Evolutionary conservation across 192 early-diverging fungal species (phyloP).

Genomic region (Coemansia sp.): DNA sequence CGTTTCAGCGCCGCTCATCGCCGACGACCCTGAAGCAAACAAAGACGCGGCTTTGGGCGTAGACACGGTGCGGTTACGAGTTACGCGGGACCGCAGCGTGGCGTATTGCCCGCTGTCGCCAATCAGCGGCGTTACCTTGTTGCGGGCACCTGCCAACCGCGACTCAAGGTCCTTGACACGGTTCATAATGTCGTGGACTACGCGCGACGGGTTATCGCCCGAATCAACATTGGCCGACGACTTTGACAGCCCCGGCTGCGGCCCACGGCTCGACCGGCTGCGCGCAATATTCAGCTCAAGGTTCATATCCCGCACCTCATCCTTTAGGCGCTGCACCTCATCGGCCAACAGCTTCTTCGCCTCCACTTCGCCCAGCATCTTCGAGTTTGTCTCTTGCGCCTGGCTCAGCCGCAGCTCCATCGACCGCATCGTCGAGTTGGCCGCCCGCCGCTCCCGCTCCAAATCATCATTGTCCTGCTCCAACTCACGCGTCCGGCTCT

Average conservation of each 20-base stretch:
- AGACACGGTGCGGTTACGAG: conserved; percentile 40
- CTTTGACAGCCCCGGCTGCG: conserved; percentile 40
- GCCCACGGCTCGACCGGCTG: conserved; percentile 42
- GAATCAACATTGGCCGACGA: conserved; percentile 33
- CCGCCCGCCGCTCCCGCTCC: conserved; percentile 68
- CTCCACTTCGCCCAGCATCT: conserved; percentile 67
- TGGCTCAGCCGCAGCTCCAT: conserved; percentile 71
- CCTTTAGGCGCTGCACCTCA: conserved; percentile 75
- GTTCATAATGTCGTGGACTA: conserved; percentile 76
- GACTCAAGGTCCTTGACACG: conserved; percentile 75
- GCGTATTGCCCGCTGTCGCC: conserved; percentile 47
- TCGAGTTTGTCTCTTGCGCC: conserved; percentile 67
- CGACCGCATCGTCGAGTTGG: conserved; percentile 65
- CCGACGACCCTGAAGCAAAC: conserved; percentile 5
- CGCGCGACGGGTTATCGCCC: conserved; percentile 60
- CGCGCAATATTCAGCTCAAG: conserved; percentile 57
- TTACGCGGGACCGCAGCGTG: conserved; percentile 35
- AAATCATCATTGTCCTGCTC: conserved; percentile 80
- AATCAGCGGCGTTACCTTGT: conserved; percentile 71
- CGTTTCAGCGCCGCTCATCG: conserved; percentile 3
- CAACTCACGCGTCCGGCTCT: conserved; percentile 69
- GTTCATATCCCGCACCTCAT: conserved; percentile 67
- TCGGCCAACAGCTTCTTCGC: conserved; percentile 67
- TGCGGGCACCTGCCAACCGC: conserved; percentile 70
- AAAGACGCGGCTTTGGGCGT: conserved; percentile 29